Percentiles rank a stretch among this genome's conserved stretches.
phyloP scores from a whole-genome alignment of 2,329 filamentous ascomycete genomes.

The Talaromyces sp. region DNA sequence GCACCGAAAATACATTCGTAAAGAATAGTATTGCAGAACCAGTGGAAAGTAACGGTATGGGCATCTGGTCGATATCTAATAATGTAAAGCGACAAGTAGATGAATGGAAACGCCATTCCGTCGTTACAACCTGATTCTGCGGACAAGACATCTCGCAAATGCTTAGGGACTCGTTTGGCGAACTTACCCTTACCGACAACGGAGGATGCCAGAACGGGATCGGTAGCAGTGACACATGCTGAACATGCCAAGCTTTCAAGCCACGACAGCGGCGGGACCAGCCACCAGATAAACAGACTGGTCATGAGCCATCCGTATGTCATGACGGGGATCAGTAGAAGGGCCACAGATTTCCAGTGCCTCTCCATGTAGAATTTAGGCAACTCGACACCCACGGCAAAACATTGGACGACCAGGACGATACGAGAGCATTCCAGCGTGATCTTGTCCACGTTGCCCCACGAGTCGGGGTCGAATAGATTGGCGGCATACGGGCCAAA shows the following conservation, averaged over 20 bases:
- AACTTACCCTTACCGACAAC: conserved; percentile 99
- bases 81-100: conserved; percentile 87
- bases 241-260: conserved; percentile 81
- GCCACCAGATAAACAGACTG: conserved; percentile 91
- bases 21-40: conserved; percentile 81
- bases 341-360: conserved; percentile 88
- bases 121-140: conserved; percentile 98
- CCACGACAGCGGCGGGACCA: conserved; percentile 75
- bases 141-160: conserved; percentile 89
- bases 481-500: conserved; percentile 64
- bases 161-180: conserved; percentile 93
- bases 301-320: conserved; percentile 80
- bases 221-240: conserved; percentile 93
- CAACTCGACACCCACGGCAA: conserved; percentile 67
- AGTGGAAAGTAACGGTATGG: conserved; percentile 69
- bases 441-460: conserved; percentile 64
- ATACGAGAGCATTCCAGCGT: conserved; percentile 67
- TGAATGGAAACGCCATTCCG: conserved; percentile 98
- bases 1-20: conserved; percentile 96
- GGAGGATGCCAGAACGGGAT: conserved; percentile 93
- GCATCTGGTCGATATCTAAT: conserved; percentile 72
- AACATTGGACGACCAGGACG: conserved; percentile 68
- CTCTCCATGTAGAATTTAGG: conserved; percentile 84
- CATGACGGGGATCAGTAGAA: conserved; percentile 93
- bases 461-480: conserved; percentile 55